These are phyloP conservation scores for Phytopythium helicoides DNA, from an alignment of 352 stramenopile genomes.

Conservation along the genomic window DNA sequence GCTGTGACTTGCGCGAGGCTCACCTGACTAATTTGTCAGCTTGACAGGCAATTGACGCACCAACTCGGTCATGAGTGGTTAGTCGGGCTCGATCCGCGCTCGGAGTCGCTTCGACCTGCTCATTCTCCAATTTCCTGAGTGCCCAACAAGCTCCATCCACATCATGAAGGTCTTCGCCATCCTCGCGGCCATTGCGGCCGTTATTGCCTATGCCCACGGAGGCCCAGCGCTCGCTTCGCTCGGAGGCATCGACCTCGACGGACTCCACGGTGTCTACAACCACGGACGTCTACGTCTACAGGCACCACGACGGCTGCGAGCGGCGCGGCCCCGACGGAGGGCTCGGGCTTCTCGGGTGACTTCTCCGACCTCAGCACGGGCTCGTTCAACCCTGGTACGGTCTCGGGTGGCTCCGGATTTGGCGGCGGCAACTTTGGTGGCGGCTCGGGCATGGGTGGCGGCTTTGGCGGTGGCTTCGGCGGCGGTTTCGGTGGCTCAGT, in stretches of 20 bases:
- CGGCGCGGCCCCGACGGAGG: not conserved
- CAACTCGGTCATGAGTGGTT: no score
- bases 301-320: not conserved
- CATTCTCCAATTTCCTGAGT: slow-evolving; percentile 9
- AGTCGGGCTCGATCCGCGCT: no score
- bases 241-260: slow-evolving; percentile 3
- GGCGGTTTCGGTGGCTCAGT: slow-evolving; percentile 1
- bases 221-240: slow-evolving; percentile 1
- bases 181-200: slow-evolving; percentile 1
- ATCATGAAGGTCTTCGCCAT: slow-evolving; percentile 8
- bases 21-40: no score
- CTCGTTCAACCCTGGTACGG: slow-evolving; percentile 4
- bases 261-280: not conserved
- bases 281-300: no score
- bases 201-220: slow-evolving; percentile 4
- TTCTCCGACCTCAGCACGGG: slow-evolving; percentile 6
- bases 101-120: not conserved
- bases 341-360: slow-evolving; percentile 7
- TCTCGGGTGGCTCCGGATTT: not conserved
- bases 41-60: no score
- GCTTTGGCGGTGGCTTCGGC: not conserved
- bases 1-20: no score
- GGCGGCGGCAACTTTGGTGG: no score
- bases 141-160: slow-evolving; percentile 3
- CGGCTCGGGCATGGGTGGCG: not conserved